Conservation (phyloP, 2,329 filamentous ascomycete species). For the Beauveria sp. region DNA sequence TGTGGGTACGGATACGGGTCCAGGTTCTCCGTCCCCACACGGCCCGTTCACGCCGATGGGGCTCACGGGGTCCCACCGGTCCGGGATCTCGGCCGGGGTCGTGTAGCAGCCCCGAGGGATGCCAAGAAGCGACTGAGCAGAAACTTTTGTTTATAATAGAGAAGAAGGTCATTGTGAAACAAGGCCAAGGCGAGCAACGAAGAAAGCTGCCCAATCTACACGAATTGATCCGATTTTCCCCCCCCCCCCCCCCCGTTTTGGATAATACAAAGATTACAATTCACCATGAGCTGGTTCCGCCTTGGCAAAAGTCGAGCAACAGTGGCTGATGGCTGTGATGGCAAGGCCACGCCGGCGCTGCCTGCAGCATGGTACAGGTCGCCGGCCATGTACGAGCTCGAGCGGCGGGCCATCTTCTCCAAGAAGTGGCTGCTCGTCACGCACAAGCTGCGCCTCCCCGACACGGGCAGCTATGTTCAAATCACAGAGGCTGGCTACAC, state of each 20-base stretch:
- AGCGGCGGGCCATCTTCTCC: slow-evolving; percentile 50
- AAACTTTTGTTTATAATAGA: neutral
- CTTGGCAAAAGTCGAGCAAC: neutral
- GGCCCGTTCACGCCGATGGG: slow-evolving; percentile 7
- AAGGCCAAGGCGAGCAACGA: too few species aligned
- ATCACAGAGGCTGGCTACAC: slow-evolving; percentile 17
- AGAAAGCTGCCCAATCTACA: neutral
- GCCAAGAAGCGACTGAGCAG: neutral
- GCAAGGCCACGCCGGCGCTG: slow-evolving; percentile 14
- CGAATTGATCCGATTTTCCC: too few species aligned
- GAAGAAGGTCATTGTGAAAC: neutral
- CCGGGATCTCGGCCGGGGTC: slow-evolving; percentile 4
- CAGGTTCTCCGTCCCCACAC: slow-evolving; percentile 5
- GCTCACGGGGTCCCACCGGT: neutral
- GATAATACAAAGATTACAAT: neutral
- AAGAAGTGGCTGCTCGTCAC: slow-evolving; percentile 49
- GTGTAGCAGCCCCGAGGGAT: neutral
- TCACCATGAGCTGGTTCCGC: slow-evolving; percentile 10
- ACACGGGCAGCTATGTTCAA: slow-evolving; percentile 15
- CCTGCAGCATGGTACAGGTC: slow-evolving; percentile 28
- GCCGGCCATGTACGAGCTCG: slow-evolving; percentile 48
- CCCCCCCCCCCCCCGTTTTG: too few species aligned
- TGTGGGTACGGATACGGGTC: slow-evolving; percentile 8
- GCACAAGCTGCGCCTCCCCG: slow-evolving; percentile 18
- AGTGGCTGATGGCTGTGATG: neutral